Conservation (phyloP, 2,329 filamentous ascomycete species). For the Aureobasidium leucospermi region DNA sequence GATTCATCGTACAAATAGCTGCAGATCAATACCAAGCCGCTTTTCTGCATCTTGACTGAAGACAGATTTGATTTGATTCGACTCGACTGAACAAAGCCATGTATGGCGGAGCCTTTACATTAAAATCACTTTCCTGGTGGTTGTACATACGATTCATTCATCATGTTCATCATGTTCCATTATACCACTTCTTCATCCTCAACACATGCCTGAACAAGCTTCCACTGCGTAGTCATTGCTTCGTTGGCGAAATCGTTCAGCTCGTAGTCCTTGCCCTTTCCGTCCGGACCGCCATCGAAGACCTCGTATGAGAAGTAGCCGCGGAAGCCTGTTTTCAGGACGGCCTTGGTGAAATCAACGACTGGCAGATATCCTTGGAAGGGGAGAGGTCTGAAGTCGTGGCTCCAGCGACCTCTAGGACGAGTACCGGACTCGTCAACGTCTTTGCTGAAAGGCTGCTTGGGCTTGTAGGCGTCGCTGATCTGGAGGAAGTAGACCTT, state of each 20-base stretch:
- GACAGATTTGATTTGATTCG: too few relatives aligned
- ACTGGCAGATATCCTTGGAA: conserved; percentile 67
- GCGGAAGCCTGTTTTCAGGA: conserved; percentile 59
- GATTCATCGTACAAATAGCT: too few relatives aligned
- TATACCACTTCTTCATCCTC: conserved; percentile 10
- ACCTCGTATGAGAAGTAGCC: conserved; percentile 64
- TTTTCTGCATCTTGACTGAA: too few relatives aligned
- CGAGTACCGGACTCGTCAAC: conserved; percentile 46
- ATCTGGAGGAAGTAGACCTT: conserved; percentile 72
- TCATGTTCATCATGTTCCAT: not conserved
- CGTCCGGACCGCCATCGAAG: conserved; percentile 54
- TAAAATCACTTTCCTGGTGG: not conserved
- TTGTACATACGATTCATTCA: not conserved
- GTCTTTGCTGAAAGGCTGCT: conserved; percentile 46
- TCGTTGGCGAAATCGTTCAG: conserved; percentile 31
- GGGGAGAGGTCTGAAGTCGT: conserved; percentile 61
- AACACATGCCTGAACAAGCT: conserved; percentile 35
- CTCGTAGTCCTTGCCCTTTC: conserved; percentile 46
- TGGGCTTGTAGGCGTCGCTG: conserved; percentile 62
- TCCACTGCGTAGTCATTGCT: conserved; percentile 27
- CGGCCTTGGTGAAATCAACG: conserved; percentile 55
- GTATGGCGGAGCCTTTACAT: not conserved
- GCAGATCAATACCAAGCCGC: too few relatives aligned
- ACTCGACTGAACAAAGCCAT: too few relatives aligned
- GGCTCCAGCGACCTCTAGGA: conserved; percentile 62